A percentile compares a stretch with the other conserved stretches of the same genome.
Evolutionary conservation across 106 monocot genomes (phyloP).

Genomic region (Acanthochlamys bracteata): DNA sequence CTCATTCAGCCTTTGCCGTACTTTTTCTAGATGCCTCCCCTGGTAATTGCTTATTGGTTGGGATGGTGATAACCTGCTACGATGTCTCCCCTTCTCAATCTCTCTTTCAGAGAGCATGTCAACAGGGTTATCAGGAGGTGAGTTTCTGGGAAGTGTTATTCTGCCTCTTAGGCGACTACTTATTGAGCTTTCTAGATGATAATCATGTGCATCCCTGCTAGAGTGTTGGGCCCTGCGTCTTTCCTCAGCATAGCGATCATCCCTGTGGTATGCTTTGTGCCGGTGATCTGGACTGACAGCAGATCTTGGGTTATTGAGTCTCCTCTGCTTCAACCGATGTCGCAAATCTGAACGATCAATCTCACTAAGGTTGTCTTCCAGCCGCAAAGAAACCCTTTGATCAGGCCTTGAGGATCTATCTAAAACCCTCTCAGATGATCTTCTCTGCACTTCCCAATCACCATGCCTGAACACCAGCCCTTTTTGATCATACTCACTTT

Average conservation of each 20-base stretch:
- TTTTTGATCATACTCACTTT: conserved; percentile 24
- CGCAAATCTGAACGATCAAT: conserved; percentile 65
- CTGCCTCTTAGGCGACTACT: conserved; percentile 67
- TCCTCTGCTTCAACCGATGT: conserved; percentile 58
- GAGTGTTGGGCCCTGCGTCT: conserved; percentile 9
- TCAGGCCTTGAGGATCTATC: conserved; percentile 24
- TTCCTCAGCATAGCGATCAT: conserved; percentile 24
- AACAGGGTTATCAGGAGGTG: conserved; percentile 9
- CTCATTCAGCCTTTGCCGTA: conserved; percentile 20
- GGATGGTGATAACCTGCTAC: conserved; percentile 33
- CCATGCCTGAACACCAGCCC: conserved; percentile 12
- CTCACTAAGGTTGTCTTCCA: conserved; percentile 16
- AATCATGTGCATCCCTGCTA: conserved; percentile 9
- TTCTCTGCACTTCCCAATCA: conserved; percentile 20
- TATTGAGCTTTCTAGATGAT: conserved; percentile 15
- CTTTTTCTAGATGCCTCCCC: conserved; percentile 28
- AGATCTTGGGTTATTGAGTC: conserved; percentile 34
- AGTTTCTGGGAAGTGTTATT: conserved; percentile 50
- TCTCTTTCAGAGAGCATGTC: conserved; percentile 26
- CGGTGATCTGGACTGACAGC: conserved; percentile 20
- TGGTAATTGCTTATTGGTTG: conserved; percentile 9
- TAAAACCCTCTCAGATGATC: conserved; percentile 27
- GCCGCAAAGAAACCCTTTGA: conserved; percentile 15
- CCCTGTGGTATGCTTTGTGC: conserved; percentile 8
- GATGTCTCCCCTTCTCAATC: conserved; percentile 26